Evolutionary conservation across 2,329 filamentous ascomycete species (phyloP).

Genomic region (Hymenotorrendiella dingleyae): DNA sequence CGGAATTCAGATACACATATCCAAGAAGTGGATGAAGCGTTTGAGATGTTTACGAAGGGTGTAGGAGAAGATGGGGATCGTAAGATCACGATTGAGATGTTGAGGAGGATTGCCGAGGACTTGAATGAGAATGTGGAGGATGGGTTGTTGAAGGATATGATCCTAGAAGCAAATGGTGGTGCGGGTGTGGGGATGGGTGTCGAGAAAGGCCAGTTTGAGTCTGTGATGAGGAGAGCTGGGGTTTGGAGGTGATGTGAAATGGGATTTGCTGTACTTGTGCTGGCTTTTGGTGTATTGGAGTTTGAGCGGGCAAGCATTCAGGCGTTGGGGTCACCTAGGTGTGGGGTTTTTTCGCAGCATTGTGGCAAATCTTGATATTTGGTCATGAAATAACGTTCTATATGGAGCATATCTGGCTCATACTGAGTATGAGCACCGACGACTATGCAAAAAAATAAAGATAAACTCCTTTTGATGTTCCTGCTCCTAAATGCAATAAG

Average conservation of each 20-base stretch:
- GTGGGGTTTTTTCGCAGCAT: neutral
- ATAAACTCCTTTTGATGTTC: constrained; percentile 5
- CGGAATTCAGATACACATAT: constrained; percentile 47
- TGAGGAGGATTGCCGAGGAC: constrained; percentile 72
- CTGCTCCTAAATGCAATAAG: constrained; percentile 8
- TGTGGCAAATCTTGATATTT: neutral
- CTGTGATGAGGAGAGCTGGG: constrained; percentile 28
- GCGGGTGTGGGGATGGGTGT: constrained; percentile 66
- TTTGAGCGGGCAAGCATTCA: constrained; percentile 1
- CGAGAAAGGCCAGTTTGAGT: constrained; percentile 54
- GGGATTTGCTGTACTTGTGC: neutral
- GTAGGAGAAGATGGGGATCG: constrained; percentile 38
- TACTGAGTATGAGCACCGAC: constrained; percentile 7
- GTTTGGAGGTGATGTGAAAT: constrained; percentile 22
- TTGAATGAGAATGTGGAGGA: constrained; percentile 82
- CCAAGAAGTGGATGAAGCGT: constrained; percentile 74
- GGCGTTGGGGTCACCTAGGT: neutral
- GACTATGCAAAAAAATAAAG: constrained; percentile 8
- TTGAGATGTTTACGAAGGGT: constrained; percentile 66
- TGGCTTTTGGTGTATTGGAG: neutral
- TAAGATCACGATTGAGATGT: constrained; percentile 73
- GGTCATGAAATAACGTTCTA: neutral
- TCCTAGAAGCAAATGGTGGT: constrained; percentile 85
- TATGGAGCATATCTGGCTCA: neutral
- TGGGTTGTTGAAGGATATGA: constrained; percentile 84